phyloP scores from a whole-genome alignment of 2,329 filamentous ascomycete genomes.

The Aspergillus pseudoterreus region DNA sequence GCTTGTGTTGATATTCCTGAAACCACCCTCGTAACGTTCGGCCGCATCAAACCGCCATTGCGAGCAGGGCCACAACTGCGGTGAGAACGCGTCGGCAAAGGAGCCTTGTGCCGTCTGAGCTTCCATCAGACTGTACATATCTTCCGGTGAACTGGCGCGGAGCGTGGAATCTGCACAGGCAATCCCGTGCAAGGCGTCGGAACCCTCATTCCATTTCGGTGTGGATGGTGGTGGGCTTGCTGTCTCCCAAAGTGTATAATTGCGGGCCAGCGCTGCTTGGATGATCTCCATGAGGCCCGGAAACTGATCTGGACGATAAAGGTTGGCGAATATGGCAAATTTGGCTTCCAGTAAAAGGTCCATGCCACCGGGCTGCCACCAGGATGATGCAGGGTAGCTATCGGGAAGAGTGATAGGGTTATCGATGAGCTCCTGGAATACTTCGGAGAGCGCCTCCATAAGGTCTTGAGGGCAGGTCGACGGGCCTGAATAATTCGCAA shows the following conservation, averaged over 20 bases:
- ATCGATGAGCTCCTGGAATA: neutral
- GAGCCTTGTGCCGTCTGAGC: neutral
- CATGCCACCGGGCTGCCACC: neutral
- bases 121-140: slow-evolving; percentile 2
- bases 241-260: neutral
- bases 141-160: neutral
- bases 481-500: neutral
- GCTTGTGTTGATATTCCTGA: slow-evolving; percentile 3
- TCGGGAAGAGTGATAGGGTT: neutral
- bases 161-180: neutral
- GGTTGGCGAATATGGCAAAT: neutral
- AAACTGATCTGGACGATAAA: slow-evolving; percentile 2
- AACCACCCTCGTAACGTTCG: neutral
- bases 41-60: slow-evolving; percentile 3
- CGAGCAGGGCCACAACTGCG: slow-evolving; percentile 3
- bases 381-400: neutral
- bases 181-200: slow-evolving; percentile 3
- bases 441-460: neutral
- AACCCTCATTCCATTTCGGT: neutral
- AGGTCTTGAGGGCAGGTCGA: neutral
- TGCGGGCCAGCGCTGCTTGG: neutral
- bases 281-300: neutral
- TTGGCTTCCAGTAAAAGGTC: neutral
- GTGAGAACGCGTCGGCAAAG: slow-evolving; percentile 2
- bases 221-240: neutral